phyloP scores from a whole-genome alignment of 306 rosid genomes.

The Clitoria ternatea region DNA sequence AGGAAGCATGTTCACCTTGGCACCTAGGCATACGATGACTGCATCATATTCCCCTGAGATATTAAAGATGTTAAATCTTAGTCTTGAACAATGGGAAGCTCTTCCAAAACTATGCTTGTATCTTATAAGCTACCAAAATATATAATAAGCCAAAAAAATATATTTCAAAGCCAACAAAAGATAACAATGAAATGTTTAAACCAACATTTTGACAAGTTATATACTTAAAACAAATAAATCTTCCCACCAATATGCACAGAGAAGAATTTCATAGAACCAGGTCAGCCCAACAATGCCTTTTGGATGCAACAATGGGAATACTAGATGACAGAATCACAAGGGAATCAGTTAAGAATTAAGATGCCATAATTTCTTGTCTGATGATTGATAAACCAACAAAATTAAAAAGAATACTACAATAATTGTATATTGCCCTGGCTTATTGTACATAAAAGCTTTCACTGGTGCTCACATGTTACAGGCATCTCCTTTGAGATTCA shows the following conservation, averaged over 20 bases:
- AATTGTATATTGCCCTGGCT: neutral
- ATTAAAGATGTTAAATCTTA: neutral
- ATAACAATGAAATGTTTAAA: neutral
- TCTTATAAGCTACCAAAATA: neutral
- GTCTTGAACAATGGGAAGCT: conserved; percentile 3
- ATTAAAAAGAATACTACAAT: neutral
- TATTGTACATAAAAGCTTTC: neutral
- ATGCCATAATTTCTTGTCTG: neutral
- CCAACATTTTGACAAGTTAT: neutral
- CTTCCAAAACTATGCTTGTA: neutral
- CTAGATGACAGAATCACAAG: neutral
- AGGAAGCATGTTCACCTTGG: conserved; percentile 70
- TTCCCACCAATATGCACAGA: neutral
- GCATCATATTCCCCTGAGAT: conserved; percentile 74
- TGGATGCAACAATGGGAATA: neutral
- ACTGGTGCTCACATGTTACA: neutral
- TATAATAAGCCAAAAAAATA: neutral
- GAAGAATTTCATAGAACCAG: neutral
- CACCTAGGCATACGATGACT: conserved; percentile 79
- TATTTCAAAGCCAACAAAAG: neutral
- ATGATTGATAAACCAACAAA: neutral
- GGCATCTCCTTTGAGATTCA: neutral
- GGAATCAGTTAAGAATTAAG: neutral
- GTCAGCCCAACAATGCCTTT: neutral
- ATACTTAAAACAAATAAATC: neutral